Percentiles rank a stretch among this genome's conserved stretches.
phyloP scores from a whole-genome alignment of 1,284 basidiomycete genomes.

The Cutaneotrichosporon cyanovorans region DNA sequence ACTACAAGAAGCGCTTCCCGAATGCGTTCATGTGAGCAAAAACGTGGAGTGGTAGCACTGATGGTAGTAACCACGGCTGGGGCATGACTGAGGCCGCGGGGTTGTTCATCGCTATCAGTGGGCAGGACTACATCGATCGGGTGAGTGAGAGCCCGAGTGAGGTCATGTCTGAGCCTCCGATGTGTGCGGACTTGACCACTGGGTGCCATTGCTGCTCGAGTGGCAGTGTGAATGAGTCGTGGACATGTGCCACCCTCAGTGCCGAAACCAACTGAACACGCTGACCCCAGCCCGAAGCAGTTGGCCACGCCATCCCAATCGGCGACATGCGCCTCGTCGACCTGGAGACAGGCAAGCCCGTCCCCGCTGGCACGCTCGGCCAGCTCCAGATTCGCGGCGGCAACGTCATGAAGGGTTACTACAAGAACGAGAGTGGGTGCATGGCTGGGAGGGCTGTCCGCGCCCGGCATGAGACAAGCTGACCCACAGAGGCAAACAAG shows the following conservation, averaged over 20 bases:
- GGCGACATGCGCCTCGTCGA: slow-evolving; percentile 32
- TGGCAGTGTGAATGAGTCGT: no score
- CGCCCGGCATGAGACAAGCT: neutral
- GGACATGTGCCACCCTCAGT: neutral
- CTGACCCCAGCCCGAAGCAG: slow-evolving; percentile 9
- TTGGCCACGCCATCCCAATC: slow-evolving; percentile 34
- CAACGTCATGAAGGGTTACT: slow-evolving; percentile 40
- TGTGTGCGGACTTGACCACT: no score
- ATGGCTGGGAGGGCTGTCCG: no score
- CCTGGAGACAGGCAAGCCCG: slow-evolving; percentile 18
- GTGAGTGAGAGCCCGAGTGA: slow-evolving; percentile 2
- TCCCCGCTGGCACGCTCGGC: slow-evolving; percentile 23
- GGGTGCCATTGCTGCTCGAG: no score
- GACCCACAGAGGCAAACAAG: slow-evolving; percentile 9
- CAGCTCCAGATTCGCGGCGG: slow-evolving; percentile 34
- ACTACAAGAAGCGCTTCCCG: slow-evolving; percentile 28
- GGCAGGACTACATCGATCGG: slow-evolving; percentile 26
- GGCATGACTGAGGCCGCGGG: slow-evolving; percentile 14
- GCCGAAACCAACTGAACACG: neutral
- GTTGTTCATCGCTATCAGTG: slow-evolving; percentile 8
- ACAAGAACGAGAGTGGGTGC: slow-evolving; percentile 12
- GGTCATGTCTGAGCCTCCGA: no score
- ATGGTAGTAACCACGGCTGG: slow-evolving; percentile 9
- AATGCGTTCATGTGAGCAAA: slow-evolving; percentile 10
- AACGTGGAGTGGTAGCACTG: neutral